Conservation (phyloP, 345 rosid species). For the Dimocarpus longan region DNA sequence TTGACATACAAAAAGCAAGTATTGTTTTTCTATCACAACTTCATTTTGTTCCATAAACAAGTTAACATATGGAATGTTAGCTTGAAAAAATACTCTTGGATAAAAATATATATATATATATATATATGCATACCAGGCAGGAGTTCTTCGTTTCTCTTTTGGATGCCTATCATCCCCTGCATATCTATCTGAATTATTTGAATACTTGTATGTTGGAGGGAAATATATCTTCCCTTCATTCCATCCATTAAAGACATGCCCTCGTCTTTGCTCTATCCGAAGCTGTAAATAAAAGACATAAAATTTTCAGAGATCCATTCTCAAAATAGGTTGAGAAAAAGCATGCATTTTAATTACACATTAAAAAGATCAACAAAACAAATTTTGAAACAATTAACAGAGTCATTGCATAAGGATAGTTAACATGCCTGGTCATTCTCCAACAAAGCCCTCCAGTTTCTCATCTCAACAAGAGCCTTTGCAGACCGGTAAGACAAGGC, state of each 20-base stretch:
- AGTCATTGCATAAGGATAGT: background rate
- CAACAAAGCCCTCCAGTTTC: constrained; percentile 84
- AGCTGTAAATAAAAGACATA: constrained; percentile 48
- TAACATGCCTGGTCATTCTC: constrained; percentile 91
- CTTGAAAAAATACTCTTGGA: background rate
- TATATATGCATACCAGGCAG: constrained; percentile 70
- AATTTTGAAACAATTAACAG: background rate
- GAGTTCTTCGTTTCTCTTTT: constrained; percentile 93
- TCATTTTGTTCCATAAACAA: background rate
- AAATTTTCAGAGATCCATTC: constrained; percentile 19
- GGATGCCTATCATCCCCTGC: constrained; percentile 80
- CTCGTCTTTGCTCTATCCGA: constrained; percentile 72
- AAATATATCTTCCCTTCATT: constrained; percentile 89
- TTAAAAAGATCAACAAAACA: background rate
- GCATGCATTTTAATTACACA: background rate
- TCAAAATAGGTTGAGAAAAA: background rate
- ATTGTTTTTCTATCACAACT: background rate
- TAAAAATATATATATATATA: background rate
- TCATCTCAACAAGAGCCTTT: constrained; percentile 98
- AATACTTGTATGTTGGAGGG: constrained; percentile 98
- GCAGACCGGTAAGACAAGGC: constrained; percentile 83
- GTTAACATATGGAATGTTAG: background rate
- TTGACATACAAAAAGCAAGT: constrained; percentile 24
- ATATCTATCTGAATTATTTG: constrained; percentile 90
- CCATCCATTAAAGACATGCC: constrained; percentile 90